These are phyloP conservation scores for Mycena floridula DNA, from an alignment of 768 basidiomycete species.

Conservation along the genomic window DNA sequence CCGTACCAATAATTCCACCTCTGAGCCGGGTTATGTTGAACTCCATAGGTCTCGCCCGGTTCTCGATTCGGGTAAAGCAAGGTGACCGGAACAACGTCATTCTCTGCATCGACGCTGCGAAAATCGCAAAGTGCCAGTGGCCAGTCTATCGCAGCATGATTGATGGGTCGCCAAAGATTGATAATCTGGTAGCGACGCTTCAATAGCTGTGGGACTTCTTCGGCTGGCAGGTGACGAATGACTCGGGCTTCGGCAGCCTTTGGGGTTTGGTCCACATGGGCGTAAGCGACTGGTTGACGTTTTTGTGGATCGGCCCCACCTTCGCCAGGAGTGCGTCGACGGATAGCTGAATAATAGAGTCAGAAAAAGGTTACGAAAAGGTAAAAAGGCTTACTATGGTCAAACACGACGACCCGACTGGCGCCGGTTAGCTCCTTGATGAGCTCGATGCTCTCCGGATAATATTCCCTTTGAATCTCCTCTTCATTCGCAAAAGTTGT, in stretches of 20 bases:
- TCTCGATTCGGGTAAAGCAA: slow-evolving; percentile 35
- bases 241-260: slow-evolving; percentile 34
- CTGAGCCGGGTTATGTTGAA: slow-evolving; percentile 31
- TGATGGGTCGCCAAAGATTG: no score
- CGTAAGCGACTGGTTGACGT: slow-evolving; percentile 35
- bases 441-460: slow-evolving; percentile 37
- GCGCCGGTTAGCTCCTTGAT: slow-evolving; percentile 42
- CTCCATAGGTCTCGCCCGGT: no score
- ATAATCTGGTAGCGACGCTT: no score
- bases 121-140: slow-evolving; percentile 45
- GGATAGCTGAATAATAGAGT: slow-evolving; percentile 26
- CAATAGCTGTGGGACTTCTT: slow-evolving; percentile 32
- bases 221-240: slow-evolving; percentile 32
- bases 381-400: slow-evolving; percentile 33
- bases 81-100: slow-evolving; percentile 30
- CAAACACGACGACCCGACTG: slow-evolving; percentile 35
- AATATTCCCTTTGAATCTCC: slow-evolving; percentile 36
- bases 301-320: slow-evolving; percentile 28
- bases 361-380: background rate
- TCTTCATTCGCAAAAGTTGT: slow-evolving; percentile 28
- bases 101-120: slow-evolving; percentile 29
- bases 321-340: slow-evolving; percentile 32
- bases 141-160: slow-evolving; percentile 39
- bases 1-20: slow-evolving; percentile 41
- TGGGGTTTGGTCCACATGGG: slow-evolving; percentile 42